phyloP scores from a whole-genome alignment of 1,284 basidiomycete species.

The Cryptococcus hybrid region DNA sequence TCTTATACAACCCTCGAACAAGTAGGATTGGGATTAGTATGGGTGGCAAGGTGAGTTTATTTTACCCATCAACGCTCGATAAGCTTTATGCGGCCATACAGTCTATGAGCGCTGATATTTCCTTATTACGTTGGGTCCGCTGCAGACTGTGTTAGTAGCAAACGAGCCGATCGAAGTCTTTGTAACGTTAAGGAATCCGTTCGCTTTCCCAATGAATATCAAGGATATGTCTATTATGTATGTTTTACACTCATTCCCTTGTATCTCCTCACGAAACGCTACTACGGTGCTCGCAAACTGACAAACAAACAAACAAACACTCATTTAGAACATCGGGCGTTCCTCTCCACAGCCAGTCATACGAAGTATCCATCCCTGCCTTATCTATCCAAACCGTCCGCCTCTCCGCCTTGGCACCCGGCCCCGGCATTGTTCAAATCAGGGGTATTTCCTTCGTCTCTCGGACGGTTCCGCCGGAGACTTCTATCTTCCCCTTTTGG shows the following conservation, averaged over 20 bases:
- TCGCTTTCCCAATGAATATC: slow-evolving; percentile 84
- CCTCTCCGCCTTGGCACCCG: slow-evolving; percentile 65
- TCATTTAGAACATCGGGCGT: slow-evolving; percentile 72
- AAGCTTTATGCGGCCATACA: slow-evolving; percentile 4
- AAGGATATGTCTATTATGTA: slow-evolving; percentile 78
- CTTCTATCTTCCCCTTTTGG: slow-evolving; percentile 72
- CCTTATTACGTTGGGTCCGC: background rate
- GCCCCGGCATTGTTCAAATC: slow-evolving; percentile 66
- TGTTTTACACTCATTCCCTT: slow-evolving; percentile 14
- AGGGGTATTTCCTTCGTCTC: slow-evolving; percentile 76
- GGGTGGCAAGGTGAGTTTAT: slow-evolving; percentile 57
- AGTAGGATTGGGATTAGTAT: too few species aligned
- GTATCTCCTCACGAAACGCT: background rate
- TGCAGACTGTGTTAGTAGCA: slow-evolving; percentile 68
- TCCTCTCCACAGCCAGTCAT: slow-evolving; percentile 64
- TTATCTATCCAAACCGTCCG: slow-evolving; percentile 70
- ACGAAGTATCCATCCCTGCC: slow-evolving; percentile 65
- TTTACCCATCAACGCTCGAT: background rate
- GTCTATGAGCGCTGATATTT: slow-evolving; percentile 13
- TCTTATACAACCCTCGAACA: slow-evolving; percentile 78
- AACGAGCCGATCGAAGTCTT: slow-evolving; percentile 79
- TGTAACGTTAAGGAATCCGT: slow-evolving; percentile 85
- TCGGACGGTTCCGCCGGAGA: slow-evolving; percentile 69
- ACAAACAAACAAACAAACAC: slow-evolving; percentile 8
- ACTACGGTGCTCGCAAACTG: background rate